These are phyloP conservation scores for Colletotrichum tropicale DNA, from an alignment of 2,329 filamentous ascomycete species.

Conservation along the genomic window DNA sequence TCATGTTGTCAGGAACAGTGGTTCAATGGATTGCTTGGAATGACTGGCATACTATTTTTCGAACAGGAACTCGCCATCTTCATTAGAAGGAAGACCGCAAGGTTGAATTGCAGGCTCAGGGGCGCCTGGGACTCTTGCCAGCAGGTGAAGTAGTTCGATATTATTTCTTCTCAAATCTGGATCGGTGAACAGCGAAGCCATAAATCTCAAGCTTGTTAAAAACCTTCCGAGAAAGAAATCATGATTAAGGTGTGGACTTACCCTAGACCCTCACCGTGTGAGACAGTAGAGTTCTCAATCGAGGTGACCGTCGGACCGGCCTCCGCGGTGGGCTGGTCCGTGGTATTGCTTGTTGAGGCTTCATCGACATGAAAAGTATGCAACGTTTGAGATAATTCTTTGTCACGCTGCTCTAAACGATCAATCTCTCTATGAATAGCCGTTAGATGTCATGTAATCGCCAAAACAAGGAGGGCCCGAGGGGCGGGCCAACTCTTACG, in stretches of 20 bases:
- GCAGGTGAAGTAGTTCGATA: conserved; percentile 8
- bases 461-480: no score
- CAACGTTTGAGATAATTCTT: background rate
- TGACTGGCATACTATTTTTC: conserved; percentile 19
- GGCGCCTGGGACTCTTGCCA: conserved; percentile 1
- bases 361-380: background rate
- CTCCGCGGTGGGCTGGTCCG: background rate
- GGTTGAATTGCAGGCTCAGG: background rate
- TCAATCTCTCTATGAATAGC: conserved; percentile 21
- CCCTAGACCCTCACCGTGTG: conserved; percentile 19
- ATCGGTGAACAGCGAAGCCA: conserved; percentile 21
- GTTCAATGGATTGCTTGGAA: background rate
- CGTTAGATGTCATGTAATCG: background rate
- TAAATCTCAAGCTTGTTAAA: background rate
- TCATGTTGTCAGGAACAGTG: background rate
- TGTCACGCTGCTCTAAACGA: conserved; percentile 26
- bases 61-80: conserved; percentile 15
- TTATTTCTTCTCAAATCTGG: conserved; percentile 18
- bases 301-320: conserved; percentile 19
- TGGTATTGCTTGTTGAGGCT: background rate
- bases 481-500: conserved; percentile 8
- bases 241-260: background rate
- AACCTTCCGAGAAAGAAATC: background rate
- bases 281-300: conserved; percentile 12
- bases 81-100: conserved; percentile 2